Conservation (phyloP, 768 basidiomycete genomes). For the Scleroderma bovista region DNA sequence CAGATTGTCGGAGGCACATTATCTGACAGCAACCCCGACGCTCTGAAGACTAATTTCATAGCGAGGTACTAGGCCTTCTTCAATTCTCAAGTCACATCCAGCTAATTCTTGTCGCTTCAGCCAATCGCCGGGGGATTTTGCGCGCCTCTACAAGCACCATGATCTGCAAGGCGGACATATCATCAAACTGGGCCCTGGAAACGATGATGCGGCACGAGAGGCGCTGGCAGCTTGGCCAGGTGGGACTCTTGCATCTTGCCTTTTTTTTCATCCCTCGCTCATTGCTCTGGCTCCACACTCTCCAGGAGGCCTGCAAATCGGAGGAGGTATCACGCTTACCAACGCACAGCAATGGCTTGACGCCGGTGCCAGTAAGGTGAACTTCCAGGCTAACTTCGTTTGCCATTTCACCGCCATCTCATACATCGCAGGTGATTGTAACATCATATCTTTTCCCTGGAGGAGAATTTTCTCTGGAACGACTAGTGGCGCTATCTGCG, state of each 20-base stretch:
- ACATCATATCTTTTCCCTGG: slow-evolving; percentile 92
- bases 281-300: slow-evolving; percentile 3
- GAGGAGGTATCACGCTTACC: slow-evolving; percentile 80
- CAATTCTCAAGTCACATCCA: slow-evolving; percentile 6
- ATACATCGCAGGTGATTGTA: slow-evolving; percentile 77
- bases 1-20: slow-evolving; percentile 97
- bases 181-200: slow-evolving; percentile 90
- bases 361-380: slow-evolving; percentile 84
- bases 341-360: slow-evolving; percentile 86
- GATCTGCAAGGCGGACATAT: slow-evolving; percentile 85
- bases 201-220: slow-evolving; percentile 82
- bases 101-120: slow-evolving; percentile 32
- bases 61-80: slow-evolving; percentile 60
- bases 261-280: neutral
- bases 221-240: slow-evolving; percentile 85
- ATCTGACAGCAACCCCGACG: slow-evolving; percentile 54
- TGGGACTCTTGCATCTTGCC: slow-evolving; percentile 23
- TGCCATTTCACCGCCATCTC: slow-evolving; percentile 7
- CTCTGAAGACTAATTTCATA: slow-evolving; percentile 84
- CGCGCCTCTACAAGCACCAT: slow-evolving; percentile 66
- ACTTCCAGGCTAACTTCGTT: slow-evolving; percentile 7
- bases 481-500: slow-evolving; percentile 56
- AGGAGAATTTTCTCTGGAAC: slow-evolving; percentile 70
- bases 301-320: slow-evolving; percentile 79
- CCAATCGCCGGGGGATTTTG: slow-evolving; percentile 74